Evolutionary conservation across 352 stramenopile species (phyloP).

Genomic region (Phytophthora foliorum): DNA sequence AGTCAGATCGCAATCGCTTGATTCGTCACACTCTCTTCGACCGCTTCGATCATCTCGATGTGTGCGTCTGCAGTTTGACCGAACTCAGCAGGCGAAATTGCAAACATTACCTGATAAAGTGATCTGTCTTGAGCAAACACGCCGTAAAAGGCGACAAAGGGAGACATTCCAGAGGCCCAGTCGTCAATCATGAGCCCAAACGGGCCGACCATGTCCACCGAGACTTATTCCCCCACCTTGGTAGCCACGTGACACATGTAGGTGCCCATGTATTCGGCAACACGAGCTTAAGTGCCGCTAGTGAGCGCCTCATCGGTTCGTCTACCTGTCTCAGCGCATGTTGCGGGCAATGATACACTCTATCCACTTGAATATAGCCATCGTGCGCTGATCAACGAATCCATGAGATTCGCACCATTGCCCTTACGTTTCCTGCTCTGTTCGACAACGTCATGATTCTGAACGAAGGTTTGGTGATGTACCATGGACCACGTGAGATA

Average conservation of each 20-base stretch:
- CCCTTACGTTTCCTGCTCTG: no score
- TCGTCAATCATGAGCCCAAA: constrained; percentile 15
- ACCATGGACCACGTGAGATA: no score
- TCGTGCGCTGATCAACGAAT: constrained; percentile 5
- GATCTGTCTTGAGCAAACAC: neutral
- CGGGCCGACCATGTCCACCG: neutral
- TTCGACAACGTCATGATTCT: no score
- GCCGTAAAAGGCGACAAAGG: constrained; percentile 10
- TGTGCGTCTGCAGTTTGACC: constrained; percentile 8
- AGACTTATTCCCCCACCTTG: neutral
- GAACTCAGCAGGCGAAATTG: neutral
- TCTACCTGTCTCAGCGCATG: neutral
- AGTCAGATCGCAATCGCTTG: constrained; percentile 6
- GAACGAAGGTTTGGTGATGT: no score
- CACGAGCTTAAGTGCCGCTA: neutral
- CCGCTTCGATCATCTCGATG: constrained; percentile 15
- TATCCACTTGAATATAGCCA: constrained; percentile 20
- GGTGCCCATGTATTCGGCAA: neutral
- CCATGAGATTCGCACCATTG: no score
- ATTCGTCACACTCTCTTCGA: no score
- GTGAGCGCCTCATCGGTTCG: neutral
- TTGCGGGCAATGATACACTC: neutral
- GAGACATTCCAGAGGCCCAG: neutral
- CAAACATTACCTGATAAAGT: neutral
- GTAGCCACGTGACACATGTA: neutral